Evolutionary conservation across 345 rosid species (phyloP), one percentile per base, ranked within the genome.

Genomic region (Physaria fendleri): DNA sequence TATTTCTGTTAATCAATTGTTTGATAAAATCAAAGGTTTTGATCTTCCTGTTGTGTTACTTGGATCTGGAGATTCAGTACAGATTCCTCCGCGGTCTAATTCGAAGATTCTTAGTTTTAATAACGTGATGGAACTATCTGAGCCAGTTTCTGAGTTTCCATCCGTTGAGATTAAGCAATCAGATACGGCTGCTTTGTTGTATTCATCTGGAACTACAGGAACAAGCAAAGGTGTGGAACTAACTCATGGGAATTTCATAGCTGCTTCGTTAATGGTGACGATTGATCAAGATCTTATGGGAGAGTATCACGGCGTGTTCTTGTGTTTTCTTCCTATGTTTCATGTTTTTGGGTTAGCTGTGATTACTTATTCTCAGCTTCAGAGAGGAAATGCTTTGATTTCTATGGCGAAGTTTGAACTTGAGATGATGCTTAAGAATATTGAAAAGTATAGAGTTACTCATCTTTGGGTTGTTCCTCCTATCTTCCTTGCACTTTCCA

Each of bases 171-270:
- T 84, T 8, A 76, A 72, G 72, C 96, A 88, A 70, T 71, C 73
- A 1, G 96, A 92, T 40, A 59, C 73, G 0, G 98, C 95, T 4
- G 66, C 75, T 12, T 72, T 92, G 48, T 60, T 92, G 57, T 88
- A 92, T 73, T 92, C 98, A 3, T 92, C 96, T 1, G 96, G 98
- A 11, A 92, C 98, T 8, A 92, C 91, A 6, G 95, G 96, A 23
- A 43, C 14, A 9, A 88, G 98, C 63, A 92, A 92, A 71, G 98
- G 98, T 3, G 98, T 88, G 10, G 56, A 85, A 17, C 65, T 92
- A 68, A 82, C 93, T 8, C 98, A 88, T 54, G 64, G 82, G 62
- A 92, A 88, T 43, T 84, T 80, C 68, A 86, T 92, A 5, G 90
- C 96, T 2, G 78, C 95, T 2, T 65, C 89, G 3, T 10, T 64